Percentiles rank a stretch among this genome's conserved stretches.
These are phyloP conservation scores for Trichoderma hamatum DNA, from an alignment of 2,329 filamentous ascomycete species.

Conservation along the genomic window DNA sequence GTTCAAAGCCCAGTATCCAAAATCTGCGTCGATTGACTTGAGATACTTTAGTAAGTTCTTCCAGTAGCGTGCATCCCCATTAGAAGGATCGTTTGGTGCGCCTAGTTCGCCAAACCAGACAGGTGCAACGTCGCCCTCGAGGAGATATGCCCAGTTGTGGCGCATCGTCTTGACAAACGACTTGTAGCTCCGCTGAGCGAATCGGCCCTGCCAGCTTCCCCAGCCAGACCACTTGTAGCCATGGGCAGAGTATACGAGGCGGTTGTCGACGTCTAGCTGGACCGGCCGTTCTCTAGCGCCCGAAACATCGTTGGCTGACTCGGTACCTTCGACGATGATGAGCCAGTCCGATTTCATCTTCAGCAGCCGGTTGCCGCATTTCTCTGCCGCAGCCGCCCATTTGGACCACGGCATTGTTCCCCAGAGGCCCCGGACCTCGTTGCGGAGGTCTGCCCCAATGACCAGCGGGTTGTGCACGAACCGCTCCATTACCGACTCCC, in stretches of 20 bases:
- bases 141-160: slow-evolving; percentile 67
- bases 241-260: slow-evolving; percentile 68
- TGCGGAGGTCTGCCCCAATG: slow-evolving; percentile 67
- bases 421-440: slow-evolving; percentile 70
- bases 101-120: slow-evolving; percentile 73
- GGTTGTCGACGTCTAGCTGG: slow-evolving; percentile 55
- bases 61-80: slow-evolving; percentile 68
- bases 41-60: slow-evolving; percentile 63
- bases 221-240: slow-evolving; percentile 73
- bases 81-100: slow-evolving; percentile 54
- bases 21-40: slow-evolving; percentile 61
- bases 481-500: slow-evolving; percentile 65
- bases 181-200: slow-evolving; percentile 61
- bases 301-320: slow-evolving; percentile 66
- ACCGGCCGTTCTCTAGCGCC: slow-evolving; percentile 60
- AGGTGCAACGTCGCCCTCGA: slow-evolving; percentile 51
- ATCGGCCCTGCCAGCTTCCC: slow-evolving; percentile 63
- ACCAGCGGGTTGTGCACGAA: slow-evolving; percentile 63
- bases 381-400: slow-evolving; percentile 70
- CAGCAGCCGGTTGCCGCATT: slow-evolving; percentile 63
- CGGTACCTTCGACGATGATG: slow-evolving; percentile 68
- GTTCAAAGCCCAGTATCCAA: slow-evolving; percentile 73
- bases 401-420: slow-evolving; percentile 68
- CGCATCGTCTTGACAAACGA: slow-evolving; percentile 67
- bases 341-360: slow-evolving; percentile 65